phyloP scores from a whole-genome alignment of 257 asterid species.

The Fraxinus anomala region DNA sequence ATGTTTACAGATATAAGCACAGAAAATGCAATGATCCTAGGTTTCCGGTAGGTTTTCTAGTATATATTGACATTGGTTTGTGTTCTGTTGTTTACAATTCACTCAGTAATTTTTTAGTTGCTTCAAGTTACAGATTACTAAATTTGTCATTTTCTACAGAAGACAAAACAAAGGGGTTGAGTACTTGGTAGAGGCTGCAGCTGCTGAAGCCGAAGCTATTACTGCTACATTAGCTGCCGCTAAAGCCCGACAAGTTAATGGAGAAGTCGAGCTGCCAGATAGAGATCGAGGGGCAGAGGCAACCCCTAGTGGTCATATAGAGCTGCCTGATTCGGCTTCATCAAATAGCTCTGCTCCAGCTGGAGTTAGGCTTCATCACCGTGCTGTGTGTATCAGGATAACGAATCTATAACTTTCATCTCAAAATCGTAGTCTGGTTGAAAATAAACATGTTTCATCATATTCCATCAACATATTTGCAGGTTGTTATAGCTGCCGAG shows the following conservation, averaged over 20 bases:
- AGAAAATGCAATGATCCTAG: constrained; percentile 81
- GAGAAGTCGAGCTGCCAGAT: constrained; percentile 88
- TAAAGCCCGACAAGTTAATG: constrained; percentile 92
- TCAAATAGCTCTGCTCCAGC: constrained; percentile 68
- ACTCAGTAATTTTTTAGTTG: constrained; percentile 22
- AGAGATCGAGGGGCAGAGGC: constrained; percentile 99
- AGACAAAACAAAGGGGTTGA: constrained; percentile 89
- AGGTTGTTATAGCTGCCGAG: constrained; percentile 99
- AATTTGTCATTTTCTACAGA: constrained; percentile 40
- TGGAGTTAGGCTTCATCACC: constrained; percentile 98
- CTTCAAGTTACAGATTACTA: constrained; percentile 21
- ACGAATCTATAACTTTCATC: constrained; percentile 11
- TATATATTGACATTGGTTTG: constrained; percentile 27
- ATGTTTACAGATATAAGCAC: constrained; percentile 86
- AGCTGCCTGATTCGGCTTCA: constrained; percentile 70
- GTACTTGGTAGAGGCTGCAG: constrained; percentile 94
- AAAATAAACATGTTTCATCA: constrained; percentile 21
- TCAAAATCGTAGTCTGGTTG: constrained; percentile 5
- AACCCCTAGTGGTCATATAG: constrained; percentile 83
- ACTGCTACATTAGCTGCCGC: constrained; percentile 96
- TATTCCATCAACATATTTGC: constrained; percentile 33
- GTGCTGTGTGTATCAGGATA: constrained; percentile 73
- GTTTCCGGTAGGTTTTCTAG: constrained; percentile 59
- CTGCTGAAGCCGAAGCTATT: constrained; percentile 99
- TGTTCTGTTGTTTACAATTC: constrained; percentile 8